Evolutionary conservation across 139 green algal species (phyloP).

Genomic region (Micractinium sp.): DNA sequence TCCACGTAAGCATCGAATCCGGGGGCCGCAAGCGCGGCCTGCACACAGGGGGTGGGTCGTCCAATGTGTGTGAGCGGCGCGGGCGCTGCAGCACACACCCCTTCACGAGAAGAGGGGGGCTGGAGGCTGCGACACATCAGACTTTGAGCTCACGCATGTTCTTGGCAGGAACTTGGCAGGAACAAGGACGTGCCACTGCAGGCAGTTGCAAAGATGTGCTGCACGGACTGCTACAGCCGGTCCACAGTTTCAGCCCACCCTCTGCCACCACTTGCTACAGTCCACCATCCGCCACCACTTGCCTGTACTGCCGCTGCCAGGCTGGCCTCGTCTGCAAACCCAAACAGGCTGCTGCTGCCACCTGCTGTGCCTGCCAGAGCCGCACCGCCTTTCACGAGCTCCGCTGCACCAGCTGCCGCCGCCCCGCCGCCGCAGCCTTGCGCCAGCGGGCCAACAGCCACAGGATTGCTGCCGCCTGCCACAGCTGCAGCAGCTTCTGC

Average conservation of each 20-base stretch:
- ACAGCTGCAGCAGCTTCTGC: not conserved
- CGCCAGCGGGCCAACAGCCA: not conserved
- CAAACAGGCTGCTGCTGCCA: constrained; percentile 5
- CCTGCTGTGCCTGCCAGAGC: not conserved
- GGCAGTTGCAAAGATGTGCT: not conserved
- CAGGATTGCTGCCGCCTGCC: not conserved
- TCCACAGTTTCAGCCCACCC: not conserved
- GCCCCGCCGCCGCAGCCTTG: no score
- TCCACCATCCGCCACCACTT: no score
- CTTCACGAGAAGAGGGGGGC: no score
- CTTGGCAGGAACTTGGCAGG: no score
- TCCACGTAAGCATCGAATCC: constrained; percentile 17
- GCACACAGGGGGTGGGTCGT: not conserved
- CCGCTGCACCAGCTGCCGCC: not conserved
- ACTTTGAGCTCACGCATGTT: no score
- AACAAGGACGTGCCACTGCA: not conserved
- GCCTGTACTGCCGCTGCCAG: not conserved
- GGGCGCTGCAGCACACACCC: not conserved
- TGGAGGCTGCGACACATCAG: not conserved
- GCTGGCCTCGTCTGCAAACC: not conserved
- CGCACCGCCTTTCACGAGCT: not conserved
- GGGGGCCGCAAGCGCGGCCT: constrained; percentile 20
- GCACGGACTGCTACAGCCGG: not conserved
- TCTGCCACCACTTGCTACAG: no score
- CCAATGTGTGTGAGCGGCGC: not conserved